Evolutionary conservation across 2,329 filamentous ascomycete genomes (phyloP), one percentile per base, ranked within the genome.

Genomic region (Trichoderma sp.): DNA sequence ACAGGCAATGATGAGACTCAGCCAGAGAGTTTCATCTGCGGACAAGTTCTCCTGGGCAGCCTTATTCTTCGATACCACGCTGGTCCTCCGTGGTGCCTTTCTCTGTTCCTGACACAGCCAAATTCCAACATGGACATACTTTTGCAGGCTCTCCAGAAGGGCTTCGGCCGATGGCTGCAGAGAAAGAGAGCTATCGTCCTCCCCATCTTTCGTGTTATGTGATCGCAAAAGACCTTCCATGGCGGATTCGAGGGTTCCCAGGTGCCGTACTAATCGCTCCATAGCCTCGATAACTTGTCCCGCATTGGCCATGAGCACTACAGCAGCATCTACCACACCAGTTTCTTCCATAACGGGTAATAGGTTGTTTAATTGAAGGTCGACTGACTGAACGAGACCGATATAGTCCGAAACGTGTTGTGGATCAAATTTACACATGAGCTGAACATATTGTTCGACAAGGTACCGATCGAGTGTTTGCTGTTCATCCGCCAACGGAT

Each of bases 61-160:
- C 67, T 86, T 85, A 78, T 79, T 87, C 72, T 89, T 82, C 60
- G 87, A 79, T 5, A 86, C 80, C 24, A 80, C 78, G 72, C 79
- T 83, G 65, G 77, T 74, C 69, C 81, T 80, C 69, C 82, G 84
- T 6, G 83, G 79, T 0, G 85, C 86, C 75, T 91, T 92, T 59
- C 88, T 93, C 77, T 97, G 93, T 1, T 91, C 89, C 79, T 96
- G 93, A 74, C 96, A 98, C 14, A 99, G 83, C 96, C 96, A 99
- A 61, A 97, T 95, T 16, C 96, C 96, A 1, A 99, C 93, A 72
- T 94, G 90, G 1, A 91, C 89, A 79, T 97, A 98, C 77, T 97
- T 97, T 70, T 96, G 90, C 21, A 99, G 82, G 0, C 91, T 89
- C 68, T 89, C 87, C 4, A 97, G 84, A 1, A 97, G 84, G 68